Percentiles rank a stretch among this genome's conserved stretches.
These are phyloP conservation scores for Zelopaecilomyces penicillatus DNA, from an alignment of 2,329 filamentous ascomycete species.

Conservation along the genomic window DNA sequence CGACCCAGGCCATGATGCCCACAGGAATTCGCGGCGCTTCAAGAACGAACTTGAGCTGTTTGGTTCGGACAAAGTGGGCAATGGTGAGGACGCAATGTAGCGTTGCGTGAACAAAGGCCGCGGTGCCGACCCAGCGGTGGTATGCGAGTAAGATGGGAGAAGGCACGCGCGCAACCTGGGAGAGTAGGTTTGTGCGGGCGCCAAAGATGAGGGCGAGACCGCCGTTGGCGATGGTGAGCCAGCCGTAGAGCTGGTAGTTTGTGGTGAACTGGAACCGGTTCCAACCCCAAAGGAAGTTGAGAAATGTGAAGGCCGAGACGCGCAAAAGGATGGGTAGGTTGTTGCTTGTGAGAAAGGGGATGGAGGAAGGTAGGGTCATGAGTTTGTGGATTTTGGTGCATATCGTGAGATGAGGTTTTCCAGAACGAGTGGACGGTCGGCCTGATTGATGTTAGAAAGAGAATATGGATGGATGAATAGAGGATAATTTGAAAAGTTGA, in stretches of 20 bases:
- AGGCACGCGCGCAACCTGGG: slow-evolving; percentile 14
- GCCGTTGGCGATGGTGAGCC: slow-evolving; percentile 18
- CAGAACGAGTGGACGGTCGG: neutral
- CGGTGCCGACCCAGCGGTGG: slow-evolving; percentile 16
- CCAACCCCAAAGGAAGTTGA: slow-evolving; percentile 16
- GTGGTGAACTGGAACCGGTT: slow-evolving; percentile 16
- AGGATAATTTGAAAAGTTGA: neutral
- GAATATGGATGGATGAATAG: neutral
- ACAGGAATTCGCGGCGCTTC: slow-evolving; percentile 11
- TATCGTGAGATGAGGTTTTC: neutral
- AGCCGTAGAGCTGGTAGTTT: slow-evolving; percentile 20
- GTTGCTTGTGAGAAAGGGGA: slow-evolving; percentile 11
- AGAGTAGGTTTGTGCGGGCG: slow-evolving; percentile 16
- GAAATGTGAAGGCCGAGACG: slow-evolving; percentile 11
- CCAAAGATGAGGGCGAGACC: slow-evolving; percentile 16
- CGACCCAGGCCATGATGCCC: slow-evolving; percentile 14
- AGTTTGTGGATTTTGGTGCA: slow-evolving; percentile 2
- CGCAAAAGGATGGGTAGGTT: slow-evolving; percentile 12
- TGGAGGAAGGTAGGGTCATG: neutral
- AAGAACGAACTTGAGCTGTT: slow-evolving; percentile 12
- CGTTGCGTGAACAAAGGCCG: slow-evolving; percentile 15
- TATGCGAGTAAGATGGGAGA: slow-evolving; percentile 12
- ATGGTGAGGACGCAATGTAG: slow-evolving; percentile 14
- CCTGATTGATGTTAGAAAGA: neutral
- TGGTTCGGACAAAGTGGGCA: slow-evolving; percentile 13